phyloP scores from a whole-genome alignment of 78 protist species.

The Mastigamoeba balamuthi region DNA sequence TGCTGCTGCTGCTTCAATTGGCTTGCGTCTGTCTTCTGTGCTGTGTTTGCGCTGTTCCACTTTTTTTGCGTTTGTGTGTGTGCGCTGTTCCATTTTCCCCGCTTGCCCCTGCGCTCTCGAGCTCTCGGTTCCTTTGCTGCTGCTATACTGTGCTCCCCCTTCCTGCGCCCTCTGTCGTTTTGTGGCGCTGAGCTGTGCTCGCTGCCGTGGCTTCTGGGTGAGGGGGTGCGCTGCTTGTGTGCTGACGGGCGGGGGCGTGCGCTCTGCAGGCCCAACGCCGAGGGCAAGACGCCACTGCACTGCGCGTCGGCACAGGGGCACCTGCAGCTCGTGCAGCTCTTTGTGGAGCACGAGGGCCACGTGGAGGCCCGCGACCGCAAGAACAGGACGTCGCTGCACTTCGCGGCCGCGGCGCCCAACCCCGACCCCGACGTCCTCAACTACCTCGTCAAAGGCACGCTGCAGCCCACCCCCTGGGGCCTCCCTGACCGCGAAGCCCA shows the following conservation, averaged over 20 bases:
- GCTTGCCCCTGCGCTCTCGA: no score
- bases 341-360: neutral
- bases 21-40: no score
- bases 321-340: neutral
- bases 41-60: no score
- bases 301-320: neutral
- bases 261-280: neutral
- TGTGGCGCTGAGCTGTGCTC: no score
- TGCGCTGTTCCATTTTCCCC: no score
- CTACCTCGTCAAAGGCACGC: neutral
- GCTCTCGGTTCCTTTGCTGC: neutral
- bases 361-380: conserved; percentile 35
- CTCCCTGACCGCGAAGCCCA: neutral
- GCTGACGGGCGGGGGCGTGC: neutral
- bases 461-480: neutral
- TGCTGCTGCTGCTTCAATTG: no score
- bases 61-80: no score
- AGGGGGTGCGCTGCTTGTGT: no score
- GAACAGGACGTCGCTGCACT: conserved; percentile 38
- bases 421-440: neutral
- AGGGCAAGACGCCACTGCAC: neutral
- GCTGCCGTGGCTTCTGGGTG: no score
- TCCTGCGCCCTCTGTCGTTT: no score
- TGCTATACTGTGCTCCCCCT: neutral
- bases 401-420: conserved; percentile 10